A percentile compares a stretch with the other conserved stretches of the same genome.
These are phyloP conservation scores for Clathrospora elynae DNA, from an alignment of 2,329 filamentous ascomycete genomes.

Conservation along the genomic window DNA sequence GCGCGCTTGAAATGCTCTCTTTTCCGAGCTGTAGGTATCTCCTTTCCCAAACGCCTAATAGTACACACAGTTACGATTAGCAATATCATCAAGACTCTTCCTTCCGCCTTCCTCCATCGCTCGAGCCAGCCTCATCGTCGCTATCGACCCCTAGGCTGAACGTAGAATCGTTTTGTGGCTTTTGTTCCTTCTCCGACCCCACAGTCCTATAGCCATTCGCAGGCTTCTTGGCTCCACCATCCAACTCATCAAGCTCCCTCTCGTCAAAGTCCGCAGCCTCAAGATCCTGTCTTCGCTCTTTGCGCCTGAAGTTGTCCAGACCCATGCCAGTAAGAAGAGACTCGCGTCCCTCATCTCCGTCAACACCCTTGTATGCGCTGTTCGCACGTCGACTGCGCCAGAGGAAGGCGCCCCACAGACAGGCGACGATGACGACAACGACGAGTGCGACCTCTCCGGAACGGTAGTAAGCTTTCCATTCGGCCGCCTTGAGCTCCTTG, in stretches of 20 bases:
- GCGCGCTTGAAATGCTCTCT: background rate
- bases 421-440: conserved; percentile 75
- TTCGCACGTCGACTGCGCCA: conserved; percentile 57
- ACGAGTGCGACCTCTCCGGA: conserved; percentile 85
- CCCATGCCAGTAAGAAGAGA: conserved; percentile 53
- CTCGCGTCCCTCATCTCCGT: conserved; percentile 51
- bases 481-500: conserved; percentile 77
- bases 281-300: conserved; percentile 55
- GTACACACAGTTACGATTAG: too few species aligned
- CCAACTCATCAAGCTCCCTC: conserved; percentile 62
- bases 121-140: conserved; percentile 44
- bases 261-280: conserved; percentile 68
- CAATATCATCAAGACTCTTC: conserved; percentile 30
- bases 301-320: conserved; percentile 55
- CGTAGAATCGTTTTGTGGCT: conserved; percentile 46
- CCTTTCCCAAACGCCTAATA: too few species aligned
- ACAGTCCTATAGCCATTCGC: conserved; percentile 32
- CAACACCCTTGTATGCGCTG: conserved; percentile 53
- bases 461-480: conserved; percentile 86
- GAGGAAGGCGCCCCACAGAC: conserved; percentile 73
- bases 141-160: conserved; percentile 58
- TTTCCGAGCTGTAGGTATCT: too few species aligned
- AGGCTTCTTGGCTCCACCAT: conserved; percentile 35
- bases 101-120: conserved; percentile 39
- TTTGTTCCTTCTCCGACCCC: conserved; percentile 33